Evolutionary conservation across 1,284 basidiomycete genomes (phyloP), one percentile per base, ranked within the genome.

Genomic region (Ceratobasidium sp.): DNA sequence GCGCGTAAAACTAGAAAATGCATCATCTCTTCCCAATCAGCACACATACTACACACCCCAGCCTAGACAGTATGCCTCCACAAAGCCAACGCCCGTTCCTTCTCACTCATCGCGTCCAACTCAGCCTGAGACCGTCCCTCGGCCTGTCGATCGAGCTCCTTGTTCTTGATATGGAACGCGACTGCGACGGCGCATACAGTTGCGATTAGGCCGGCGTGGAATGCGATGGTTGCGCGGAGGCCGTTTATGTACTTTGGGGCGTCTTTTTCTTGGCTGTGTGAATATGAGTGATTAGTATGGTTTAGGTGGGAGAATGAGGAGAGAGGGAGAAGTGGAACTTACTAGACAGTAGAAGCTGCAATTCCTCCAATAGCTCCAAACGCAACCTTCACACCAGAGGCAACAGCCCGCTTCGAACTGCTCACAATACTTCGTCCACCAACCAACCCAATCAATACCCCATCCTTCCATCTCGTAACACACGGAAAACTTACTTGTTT

Each of bases 281-380:
- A 15, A 24, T 8, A 27, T 15, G n/a, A 57, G 15, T 14, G 15
- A 57, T 69, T 22, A 69, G 53, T 41, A 7, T 41, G n/a, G n/a
- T n/a, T n/a, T 41, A 60, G 14, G 17, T 51, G 48, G 22, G 15
- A 19, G 19, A 29, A 47, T 5, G 41, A 24, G 41, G 22, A 5
- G 41, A 11, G 22, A 24, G 50, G 29, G 41, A 29, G 57, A 54
- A 29, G 14, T 3, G 11, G 22, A 8, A 59, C 66, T 71, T n/a
- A 71, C 66, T 71, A 71, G 36, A 76, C 75, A 0, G 66, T 59
- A 4, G 75, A 65, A 14, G 75, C 75, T 8, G 73, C 63, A 59
- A 76, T 76, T 41, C 75, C 75, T 19, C 75, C 73, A 29, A 76
- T 74, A 5, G 72, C 75, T 17, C 72, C 73, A 47, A 74, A 74